Conservation (phyloP, 352 stramenopile species). For the Globisporangium cederbergense region DNA sequence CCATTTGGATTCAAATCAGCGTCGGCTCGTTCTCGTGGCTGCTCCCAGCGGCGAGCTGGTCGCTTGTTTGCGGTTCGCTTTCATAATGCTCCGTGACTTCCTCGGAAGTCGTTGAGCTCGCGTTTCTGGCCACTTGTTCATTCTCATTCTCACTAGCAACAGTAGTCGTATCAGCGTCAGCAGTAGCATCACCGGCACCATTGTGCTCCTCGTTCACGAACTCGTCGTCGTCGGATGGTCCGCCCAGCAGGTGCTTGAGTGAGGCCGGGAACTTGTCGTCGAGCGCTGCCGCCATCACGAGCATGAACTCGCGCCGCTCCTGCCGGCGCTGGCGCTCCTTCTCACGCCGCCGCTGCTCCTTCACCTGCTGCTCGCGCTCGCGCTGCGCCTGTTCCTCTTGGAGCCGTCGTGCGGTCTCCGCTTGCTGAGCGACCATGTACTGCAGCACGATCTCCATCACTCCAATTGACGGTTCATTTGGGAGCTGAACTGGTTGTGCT, state of each 20-base stretch:
- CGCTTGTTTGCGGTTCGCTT: neutral
- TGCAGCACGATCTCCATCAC: slow-evolving; percentile 52
- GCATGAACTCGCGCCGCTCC: slow-evolving; percentile 56
- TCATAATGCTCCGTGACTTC: slow-evolving; percentile 4
- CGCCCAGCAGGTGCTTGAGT: slow-evolving; percentile 33
- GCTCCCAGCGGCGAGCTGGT: neutral
- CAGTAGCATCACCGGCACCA: too few relatives aligned
- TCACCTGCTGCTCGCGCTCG: slow-evolving; percentile 23
- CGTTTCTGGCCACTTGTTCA: neutral
- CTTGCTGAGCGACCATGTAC: slow-evolving; percentile 51
- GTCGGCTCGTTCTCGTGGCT: slow-evolving; percentile 4
- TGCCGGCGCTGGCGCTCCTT: slow-evolving; percentile 31
- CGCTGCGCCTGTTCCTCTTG: slow-evolving; percentile 33
- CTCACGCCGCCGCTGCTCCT: slow-evolving; percentile 26
- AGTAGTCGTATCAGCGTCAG: neutral
- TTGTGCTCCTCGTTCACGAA: neutral
- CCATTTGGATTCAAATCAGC: slow-evolving; percentile 4
- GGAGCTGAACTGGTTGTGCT: neutral
- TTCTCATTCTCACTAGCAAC: neutral
- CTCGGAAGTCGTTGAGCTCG: neutral
- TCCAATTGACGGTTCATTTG: slow-evolving; percentile 14
- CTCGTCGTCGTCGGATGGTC: neutral
- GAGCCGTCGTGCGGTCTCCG: slow-evolving; percentile 29
- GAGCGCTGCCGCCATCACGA: slow-evolving; percentile 41
- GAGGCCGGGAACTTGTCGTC: slow-evolving; percentile 41